phyloP scores from a whole-genome alignment of 305 asterid species.

The Fraxinus platypoda region DNA sequence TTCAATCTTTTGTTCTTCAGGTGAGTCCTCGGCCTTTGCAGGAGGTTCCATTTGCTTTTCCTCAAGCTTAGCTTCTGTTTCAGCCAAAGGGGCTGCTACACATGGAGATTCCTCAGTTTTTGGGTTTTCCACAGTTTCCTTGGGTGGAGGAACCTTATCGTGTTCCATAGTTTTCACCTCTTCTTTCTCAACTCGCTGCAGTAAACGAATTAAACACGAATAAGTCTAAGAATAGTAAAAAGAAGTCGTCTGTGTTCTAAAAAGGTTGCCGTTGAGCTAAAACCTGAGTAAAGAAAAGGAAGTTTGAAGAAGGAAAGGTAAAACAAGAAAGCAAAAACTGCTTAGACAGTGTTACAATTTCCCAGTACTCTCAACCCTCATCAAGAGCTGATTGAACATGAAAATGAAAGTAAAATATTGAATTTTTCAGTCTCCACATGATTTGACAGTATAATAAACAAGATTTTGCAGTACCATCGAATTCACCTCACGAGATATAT shows the following conservation, averaged over 20 bases:
- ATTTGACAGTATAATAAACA: not conserved
- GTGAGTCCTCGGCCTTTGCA: conserved; percentile 31
- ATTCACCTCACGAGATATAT: not conserved
- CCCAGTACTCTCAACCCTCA: not conserved
- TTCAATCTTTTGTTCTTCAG: conserved; percentile 31
- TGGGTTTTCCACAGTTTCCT: conserved; percentile 30
- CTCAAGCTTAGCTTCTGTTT: conserved; percentile 31
- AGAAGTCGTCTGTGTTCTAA: not conserved
- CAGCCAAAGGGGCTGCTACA: conserved; percentile 26
- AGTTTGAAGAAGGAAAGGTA: not conserved
- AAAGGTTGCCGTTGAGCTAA: not conserved
- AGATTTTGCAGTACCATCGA: not conserved
- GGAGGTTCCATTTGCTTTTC: conserved; percentile 32
- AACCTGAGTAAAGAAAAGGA: not conserved
- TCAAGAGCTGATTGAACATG: not conserved
- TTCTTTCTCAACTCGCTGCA: conserved; percentile 54
- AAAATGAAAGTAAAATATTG: not conserved
- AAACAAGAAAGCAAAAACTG: not conserved
- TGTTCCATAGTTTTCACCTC: conserved; percentile 41
- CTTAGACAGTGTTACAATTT: not conserved
- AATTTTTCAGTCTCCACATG: not conserved
- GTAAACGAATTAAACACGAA: not conserved
- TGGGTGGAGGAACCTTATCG: conserved; percentile 30
- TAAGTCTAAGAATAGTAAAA: not conserved
- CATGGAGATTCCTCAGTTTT: conserved; percentile 32